Base-by-base conservation (phyloP, 176 grass and related monocot species). In the Lolium perenne region DNA sequence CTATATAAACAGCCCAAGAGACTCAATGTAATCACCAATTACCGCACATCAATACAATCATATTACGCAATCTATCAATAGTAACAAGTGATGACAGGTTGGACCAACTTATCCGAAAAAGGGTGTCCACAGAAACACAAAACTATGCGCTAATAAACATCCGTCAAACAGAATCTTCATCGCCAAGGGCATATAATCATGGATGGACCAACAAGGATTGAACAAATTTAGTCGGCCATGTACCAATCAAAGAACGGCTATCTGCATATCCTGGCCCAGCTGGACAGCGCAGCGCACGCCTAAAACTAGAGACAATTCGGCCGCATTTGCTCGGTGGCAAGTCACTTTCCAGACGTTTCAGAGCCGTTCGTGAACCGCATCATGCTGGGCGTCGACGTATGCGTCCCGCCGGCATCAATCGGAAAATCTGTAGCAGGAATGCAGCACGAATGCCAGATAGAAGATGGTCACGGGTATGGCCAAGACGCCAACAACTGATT, bases 301-400 rank as follows among this genome's bases (percentile, higher is more conserved):
- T 43, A 21, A 1, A 29, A 13, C 1, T 7, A 59, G 10, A 45
- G n/a, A 55, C n/a, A 71, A 54, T 0, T 3, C 0, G 29, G 23
- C 14, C 41, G 21, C 79, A 56, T 79, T 73, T 14, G 50, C 46
- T 74, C 10, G 84, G 61, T 67, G 48, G 2, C 38, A 9, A 10
- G 84, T 87, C 66, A 3, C 67, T 84, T 68, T 87, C 89, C 1
- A 38, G 54, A 23, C 53, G 56, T 54, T 65, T 66, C 17, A 57
- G 35, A 54, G 4, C 65, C 73, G 72, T 57, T 65, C 11, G 2
- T 2, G 54, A 51, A 54, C n/a, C 10, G 23, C 74, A 38, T 82
- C 45, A 21, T 0, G 61, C 63, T 3, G 71, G 21, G 64, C 0
- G 35, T 35, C 17, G 83, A 78, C 78, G 41, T 71, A 14, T 18